A percentile compares a stretch with the other conserved stretches of the same genome.
Conservation (phyloP, 192 early-diverging fungal genomes). For the Coemansia aciculifera region DNA sequence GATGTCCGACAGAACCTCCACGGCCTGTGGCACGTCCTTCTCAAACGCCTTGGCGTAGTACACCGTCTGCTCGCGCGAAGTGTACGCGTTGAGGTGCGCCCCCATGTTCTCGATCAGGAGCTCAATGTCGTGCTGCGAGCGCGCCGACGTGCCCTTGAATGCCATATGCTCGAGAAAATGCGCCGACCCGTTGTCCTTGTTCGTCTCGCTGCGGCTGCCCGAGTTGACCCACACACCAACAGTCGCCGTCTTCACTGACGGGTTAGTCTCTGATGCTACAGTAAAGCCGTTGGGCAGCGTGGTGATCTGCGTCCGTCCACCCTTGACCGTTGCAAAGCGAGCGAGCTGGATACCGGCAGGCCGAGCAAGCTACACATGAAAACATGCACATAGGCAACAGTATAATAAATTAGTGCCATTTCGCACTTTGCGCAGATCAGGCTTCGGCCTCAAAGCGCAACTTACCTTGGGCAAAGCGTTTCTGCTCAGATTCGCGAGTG, state of each 20-base stretch:
- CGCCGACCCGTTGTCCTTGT: constrained; percentile 89
- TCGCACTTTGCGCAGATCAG: background rate
- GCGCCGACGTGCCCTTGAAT: constrained; percentile 92
- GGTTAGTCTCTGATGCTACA: constrained; percentile 80
- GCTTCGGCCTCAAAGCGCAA: background rate
- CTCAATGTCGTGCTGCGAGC: constrained; percentile 89
- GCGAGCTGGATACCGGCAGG: constrained; percentile 46
- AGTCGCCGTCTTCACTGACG: constrained; percentile 78
- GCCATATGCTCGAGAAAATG: constrained; percentile 99
- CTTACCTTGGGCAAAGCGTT: constrained; percentile 55
- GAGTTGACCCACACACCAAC: constrained; percentile 91
- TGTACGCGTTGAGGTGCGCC: constrained; percentile 97
- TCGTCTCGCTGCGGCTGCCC: constrained; percentile 80
- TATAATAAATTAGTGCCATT: background rate
- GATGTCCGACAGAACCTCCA: constrained; percentile 94
- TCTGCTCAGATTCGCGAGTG: constrained; percentile 44
- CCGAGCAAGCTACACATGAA: constrained; percentile 39
- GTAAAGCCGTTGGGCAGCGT: constrained; percentile 78
- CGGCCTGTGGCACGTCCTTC: constrained; percentile 81
- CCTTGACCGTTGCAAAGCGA: constrained; percentile 46
- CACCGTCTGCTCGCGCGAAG: constrained; percentile 97
- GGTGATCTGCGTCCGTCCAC: constrained; percentile 64
- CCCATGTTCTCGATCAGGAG: constrained; percentile 98
- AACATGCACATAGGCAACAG: background rate
- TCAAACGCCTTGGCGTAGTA: constrained; percentile 96